Conservation (phyloP, 2,329 filamentous ascomycete genomes). For the Podosphaera fusca region DNA sequence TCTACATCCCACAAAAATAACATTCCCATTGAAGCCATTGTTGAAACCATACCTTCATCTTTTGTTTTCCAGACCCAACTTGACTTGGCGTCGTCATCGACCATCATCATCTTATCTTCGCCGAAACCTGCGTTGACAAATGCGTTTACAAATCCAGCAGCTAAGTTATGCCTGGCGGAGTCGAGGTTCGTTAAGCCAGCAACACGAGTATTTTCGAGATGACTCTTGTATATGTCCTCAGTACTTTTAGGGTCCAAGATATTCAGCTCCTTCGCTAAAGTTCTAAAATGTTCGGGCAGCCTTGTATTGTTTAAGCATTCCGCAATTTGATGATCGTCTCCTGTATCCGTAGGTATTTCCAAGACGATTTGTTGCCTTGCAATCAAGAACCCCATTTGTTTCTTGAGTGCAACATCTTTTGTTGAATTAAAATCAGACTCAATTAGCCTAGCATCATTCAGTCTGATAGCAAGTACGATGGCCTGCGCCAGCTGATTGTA, state of each 20-base stretch:
- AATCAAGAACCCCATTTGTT: slow-evolving; percentile 84
- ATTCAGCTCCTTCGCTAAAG: slow-evolving; percentile 84
- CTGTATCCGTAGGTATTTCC: slow-evolving; percentile 35
- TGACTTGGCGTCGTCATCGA: slow-evolving; percentile 66
- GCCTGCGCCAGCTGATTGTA: slow-evolving; percentile 89
- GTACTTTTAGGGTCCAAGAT: slow-evolving; percentile 91
- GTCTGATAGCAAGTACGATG: slow-evolving; percentile 75
- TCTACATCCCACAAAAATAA: slow-evolving; percentile 88
- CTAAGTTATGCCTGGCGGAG: slow-evolving; percentile 85
- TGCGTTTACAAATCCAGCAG: slow-evolving; percentile 86
- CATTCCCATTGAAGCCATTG: slow-evolving; percentile 78
- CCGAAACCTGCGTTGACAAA: slow-evolving; percentile 93
- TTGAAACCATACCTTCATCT: slow-evolving; percentile 92
- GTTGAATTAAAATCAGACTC: slow-evolving; percentile 59
- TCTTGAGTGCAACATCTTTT: slow-evolving; percentile 60
- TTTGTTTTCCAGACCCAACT: slow-evolving; percentile 99
- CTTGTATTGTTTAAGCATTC: slow-evolving; percentile 77
- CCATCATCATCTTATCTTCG: slow-evolving; percentile 93
- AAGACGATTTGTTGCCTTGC: slow-evolving; percentile 77
- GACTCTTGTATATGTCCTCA: slow-evolving; percentile 98
- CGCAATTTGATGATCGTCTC: slow-evolving; percentile 49
- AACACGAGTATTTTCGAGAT: slow-evolving; percentile 84
- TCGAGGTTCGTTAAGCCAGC: slow-evolving; percentile 86
- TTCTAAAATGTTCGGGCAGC: slow-evolving; percentile 79
- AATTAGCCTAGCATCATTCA: slow-evolving; percentile 74